phyloP scores from a whole-genome alignment of 2,329 filamentous ascomycete species.

The Colletotrichum sp. region DNA sequence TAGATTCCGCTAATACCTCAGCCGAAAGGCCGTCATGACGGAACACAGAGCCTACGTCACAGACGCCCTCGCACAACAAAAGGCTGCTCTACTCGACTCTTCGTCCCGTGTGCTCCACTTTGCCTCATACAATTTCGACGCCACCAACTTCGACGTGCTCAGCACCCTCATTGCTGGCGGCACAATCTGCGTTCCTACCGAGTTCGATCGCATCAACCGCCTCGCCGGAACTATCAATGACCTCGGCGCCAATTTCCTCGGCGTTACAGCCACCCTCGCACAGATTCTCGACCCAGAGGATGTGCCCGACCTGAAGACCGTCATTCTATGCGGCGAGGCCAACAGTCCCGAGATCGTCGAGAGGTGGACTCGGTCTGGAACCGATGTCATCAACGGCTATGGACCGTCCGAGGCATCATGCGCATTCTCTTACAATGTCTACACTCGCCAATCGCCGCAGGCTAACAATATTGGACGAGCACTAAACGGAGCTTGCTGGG shows the following conservation, averaged over 20 bases:
- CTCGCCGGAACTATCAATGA: slow-evolving; percentile 52
- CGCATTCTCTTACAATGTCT: slow-evolving; percentile 41
- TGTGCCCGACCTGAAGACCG: slow-evolving; percentile 36
- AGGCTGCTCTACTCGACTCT: neutral
- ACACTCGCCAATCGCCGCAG: slow-evolving; percentile 33
- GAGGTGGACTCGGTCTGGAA: slow-evolving; percentile 35
- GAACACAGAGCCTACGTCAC: slow-evolving; percentile 25
- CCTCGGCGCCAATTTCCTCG: slow-evolving; percentile 54
- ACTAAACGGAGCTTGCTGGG: slow-evolving; percentile 47
- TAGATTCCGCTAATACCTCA: neutral
- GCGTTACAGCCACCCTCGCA: slow-evolving; percentile 63
- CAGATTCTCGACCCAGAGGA: slow-evolving; percentile 39
- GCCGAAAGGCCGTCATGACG: slow-evolving; percentile 36
- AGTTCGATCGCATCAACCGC: slow-evolving; percentile 53
- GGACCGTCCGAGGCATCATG: slow-evolving; percentile 55
- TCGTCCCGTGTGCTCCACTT: slow-evolving; percentile 57
- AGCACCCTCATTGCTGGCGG: slow-evolving; percentile 58
- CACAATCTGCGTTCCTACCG: slow-evolving; percentile 61
- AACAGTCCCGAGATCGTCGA: slow-evolving; percentile 50
- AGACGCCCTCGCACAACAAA: slow-evolving; percentile 19
- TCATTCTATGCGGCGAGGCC: slow-evolving; percentile 49
- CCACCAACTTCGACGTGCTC: slow-evolving; percentile 55
- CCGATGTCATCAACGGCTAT: slow-evolving; percentile 50
- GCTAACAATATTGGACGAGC: slow-evolving; percentile 51
- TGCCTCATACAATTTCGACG: slow-evolving; percentile 58